These are phyloP conservation scores for Alternaria angustiovoidea DNA, from an alignment of 2,329 filamentous ascomycete genomes.

Conservation along the genomic window DNA sequence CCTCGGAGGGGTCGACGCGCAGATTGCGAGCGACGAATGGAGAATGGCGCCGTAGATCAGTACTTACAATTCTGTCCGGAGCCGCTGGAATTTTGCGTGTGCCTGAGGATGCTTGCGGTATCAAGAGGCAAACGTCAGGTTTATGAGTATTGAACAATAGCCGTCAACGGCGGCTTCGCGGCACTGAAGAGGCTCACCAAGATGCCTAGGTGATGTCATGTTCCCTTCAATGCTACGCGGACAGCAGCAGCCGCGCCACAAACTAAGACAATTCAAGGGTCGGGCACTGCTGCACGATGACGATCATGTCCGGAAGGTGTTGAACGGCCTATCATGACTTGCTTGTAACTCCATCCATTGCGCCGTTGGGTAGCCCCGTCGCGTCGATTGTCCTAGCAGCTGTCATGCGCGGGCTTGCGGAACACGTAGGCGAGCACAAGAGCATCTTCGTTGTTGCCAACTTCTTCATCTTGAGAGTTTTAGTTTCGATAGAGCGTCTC, in stretches of 20 bases:
- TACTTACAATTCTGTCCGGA: slow-evolving; percentile 2
- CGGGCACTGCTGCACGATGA: slow-evolving; percentile 24
- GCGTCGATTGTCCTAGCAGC: slow-evolving; percentile 1
- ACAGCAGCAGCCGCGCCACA: slow-evolving; percentile 13
- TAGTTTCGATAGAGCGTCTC: background rate
- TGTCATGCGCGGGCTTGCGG: slow-evolving; percentile 4
- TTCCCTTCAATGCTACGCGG: slow-evolving; percentile 8
- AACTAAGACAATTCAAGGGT: slow-evolving; percentile 15
- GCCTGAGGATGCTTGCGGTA: background rate
- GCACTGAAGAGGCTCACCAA: slow-evolving; percentile 5
- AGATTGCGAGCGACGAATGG: slow-evolving; percentile 24
- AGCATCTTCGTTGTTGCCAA: background rate
- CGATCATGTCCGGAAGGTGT: slow-evolving; percentile 17
- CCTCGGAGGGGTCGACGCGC: slow-evolving; percentile 24
- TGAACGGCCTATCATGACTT: slow-evolving; percentile 13
- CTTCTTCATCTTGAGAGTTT: background rate
- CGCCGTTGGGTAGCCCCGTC: background rate
- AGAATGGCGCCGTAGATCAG: slow-evolving; percentile 22
- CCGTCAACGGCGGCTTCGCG: slow-evolving; percentile 18
- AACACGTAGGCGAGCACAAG: slow-evolving; percentile 3
- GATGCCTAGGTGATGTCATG: slow-evolving; percentile 25
- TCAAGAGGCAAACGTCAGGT: background rate
- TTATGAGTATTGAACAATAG: background rate
- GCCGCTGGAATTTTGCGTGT: background rate
- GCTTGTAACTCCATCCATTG: slow-evolving; percentile 1